These are phyloP conservation scores for Immersiella caudata DNA, from an alignment of 495 filamentous ascomycete species.

Conservation along the genomic window DNA sequence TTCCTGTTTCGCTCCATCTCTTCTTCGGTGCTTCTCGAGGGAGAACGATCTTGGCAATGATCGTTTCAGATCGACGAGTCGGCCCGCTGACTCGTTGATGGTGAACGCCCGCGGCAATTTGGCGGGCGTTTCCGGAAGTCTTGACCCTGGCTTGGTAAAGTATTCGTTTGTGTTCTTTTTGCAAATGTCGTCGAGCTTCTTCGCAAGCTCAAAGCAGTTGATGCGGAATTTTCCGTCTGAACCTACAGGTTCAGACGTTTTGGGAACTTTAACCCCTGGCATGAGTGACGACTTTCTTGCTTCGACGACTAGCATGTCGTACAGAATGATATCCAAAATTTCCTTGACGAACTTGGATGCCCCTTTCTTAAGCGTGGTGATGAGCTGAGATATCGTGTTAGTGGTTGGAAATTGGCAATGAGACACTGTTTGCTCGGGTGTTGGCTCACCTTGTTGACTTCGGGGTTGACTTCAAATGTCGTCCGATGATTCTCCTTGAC, in stretches of 20 bases:
- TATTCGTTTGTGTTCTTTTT: background rate
- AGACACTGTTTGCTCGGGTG: background rate
- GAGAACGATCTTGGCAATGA: background rate
- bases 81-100: background rate
- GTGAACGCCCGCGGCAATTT: background rate
- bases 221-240: background rate
- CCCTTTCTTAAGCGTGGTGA: background rate
- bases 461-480: conserved; percentile 9
- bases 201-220: background rate
- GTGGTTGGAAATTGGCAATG: background rate
- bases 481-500: background rate
- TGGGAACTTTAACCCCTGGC: background rate
- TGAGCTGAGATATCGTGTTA: background rate
- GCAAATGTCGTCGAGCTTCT: background rate
- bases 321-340: conserved; percentile 12
- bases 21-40: background rate
- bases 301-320: conserved; percentile 17
- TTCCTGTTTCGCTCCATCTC: background rate
- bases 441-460: conserved; percentile 6
- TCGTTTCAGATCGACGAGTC: background rate
- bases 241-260: background rate
- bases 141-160: conserved; percentile 5
- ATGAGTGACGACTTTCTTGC: background rate
- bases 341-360: conserved; percentile 6
- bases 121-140: background rate